Conservation (phyloP, 768 basidiomycete genomes). For the Rhodocollybia butyracea region DNA sequence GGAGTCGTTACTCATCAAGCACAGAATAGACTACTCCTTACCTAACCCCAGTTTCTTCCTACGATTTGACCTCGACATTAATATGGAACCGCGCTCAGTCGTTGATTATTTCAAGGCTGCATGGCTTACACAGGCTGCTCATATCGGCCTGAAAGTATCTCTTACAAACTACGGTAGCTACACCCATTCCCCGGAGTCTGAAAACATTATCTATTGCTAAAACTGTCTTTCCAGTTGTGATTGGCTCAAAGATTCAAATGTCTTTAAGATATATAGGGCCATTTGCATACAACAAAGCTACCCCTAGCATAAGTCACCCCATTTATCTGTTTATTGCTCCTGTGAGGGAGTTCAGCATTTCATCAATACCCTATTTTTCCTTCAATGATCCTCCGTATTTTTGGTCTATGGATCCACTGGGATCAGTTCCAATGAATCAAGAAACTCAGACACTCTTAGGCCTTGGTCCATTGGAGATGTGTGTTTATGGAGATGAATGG, state of each 20-base stretch:
- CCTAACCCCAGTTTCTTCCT: not conserved
- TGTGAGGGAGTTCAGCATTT: not conserved
- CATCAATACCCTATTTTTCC: not conserved
- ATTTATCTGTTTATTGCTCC: constrained; percentile 1
- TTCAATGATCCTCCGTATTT: not conserved
- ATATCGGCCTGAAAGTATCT: not conserved
- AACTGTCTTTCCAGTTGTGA: not conserved
- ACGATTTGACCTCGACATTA: not conserved
- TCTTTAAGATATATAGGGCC: not conserved
- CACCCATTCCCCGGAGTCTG: too few relatives aligned
- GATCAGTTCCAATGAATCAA: not conserved
- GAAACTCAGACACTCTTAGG: not conserved
- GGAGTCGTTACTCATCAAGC: not conserved
- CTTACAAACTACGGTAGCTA: not conserved
- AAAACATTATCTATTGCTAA: not conserved
- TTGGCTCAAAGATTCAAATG: not conserved
- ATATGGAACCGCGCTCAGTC: not conserved
- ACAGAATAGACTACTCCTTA: not conserved
- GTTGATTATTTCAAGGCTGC: not conserved
- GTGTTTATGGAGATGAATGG: not conserved
- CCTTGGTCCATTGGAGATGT: not conserved
- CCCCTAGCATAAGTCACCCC: not conserved
- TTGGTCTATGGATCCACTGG: not conserved
- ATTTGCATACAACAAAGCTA: not conserved
- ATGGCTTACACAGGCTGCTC: not conserved